Evolutionary conservation across 169 alveolate species (phyloP), one percentile per base, ranked within the genome.

Genomic region (Plasmodium vinckei): DNA sequence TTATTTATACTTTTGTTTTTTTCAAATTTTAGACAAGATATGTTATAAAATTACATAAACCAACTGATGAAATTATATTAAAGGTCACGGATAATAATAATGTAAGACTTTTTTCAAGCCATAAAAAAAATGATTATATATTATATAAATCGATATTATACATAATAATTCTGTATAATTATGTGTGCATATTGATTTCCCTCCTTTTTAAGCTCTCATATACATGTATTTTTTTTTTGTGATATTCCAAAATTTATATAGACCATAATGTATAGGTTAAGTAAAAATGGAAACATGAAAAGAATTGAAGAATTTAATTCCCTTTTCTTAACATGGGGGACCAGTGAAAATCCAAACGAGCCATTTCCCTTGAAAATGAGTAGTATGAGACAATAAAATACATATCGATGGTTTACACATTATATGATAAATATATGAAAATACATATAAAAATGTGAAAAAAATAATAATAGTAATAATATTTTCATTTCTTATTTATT

Each of bases 31-130:
- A 84, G 91, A 54, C 87, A 69, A 68, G 91, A 84, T 84, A 84
- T 39, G 91, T 84, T 33, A 84, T 84, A 57, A 84, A 84, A 71
- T 84, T 84, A 49, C 84, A 84, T 69, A 84, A 73, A 51, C 84
- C 84, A 10, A 44, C 67, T 13, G 86, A 84, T 13, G 47, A 65
- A 64, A 69, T 84, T 56, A 84, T 84, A 57, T 42, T 84, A 51
- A 84, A 84, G 70, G 91, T 84, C 39, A 84, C 91, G n/a, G 91
- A 84, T 57, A 84, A 69, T 57, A 59, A 27, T 13, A 68, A 70
- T 12, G 91, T 84, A 84, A 84, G 64, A 27, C 42, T 27, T 19
- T 63, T n/a, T 51, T 71, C 9, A 47, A 53, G 23, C 21, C 13
- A 15, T 13, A 42, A 54, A 4, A 19, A 15, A 65, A 19, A 7